Conservation (phyloP, 495 filamentous ascomycete genomes). For the Neurospora sp. region DNA sequence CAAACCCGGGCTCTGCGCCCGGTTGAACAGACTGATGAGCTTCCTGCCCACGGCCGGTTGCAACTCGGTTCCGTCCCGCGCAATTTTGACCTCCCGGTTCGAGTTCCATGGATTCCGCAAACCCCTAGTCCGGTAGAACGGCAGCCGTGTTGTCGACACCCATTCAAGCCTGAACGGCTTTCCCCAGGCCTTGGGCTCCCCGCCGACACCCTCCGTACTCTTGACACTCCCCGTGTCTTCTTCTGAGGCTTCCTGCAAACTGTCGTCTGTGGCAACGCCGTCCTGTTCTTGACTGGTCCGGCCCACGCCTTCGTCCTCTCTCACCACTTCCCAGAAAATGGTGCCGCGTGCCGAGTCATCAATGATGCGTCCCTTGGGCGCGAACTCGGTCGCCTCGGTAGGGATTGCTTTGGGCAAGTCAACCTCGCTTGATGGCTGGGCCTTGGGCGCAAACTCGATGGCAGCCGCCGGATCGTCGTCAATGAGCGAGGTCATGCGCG, state of each 20-base stretch:
- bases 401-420: constrained; percentile 64
- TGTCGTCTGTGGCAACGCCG: constrained; percentile 23
- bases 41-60: constrained; percentile 73
- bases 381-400: constrained; percentile 69
- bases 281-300: constrained; percentile 29
- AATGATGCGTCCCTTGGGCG: constrained; percentile 81
- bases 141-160: constrained; percentile 75
- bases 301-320: constrained; percentile 33
- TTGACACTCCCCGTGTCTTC: constrained; percentile 22
- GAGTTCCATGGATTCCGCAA: constrained; percentile 95
- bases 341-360: constrained; percentile 88
- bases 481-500: constrained; percentile 82
- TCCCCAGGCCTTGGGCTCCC: constrained; percentile 61
- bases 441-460: constrained; percentile 52
- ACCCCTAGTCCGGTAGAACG: constrained; percentile 84
- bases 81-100: constrained; percentile 93
- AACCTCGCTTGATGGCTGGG: constrained; percentile 46
- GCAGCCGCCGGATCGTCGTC: constrained; percentile 60
- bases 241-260: constrained; percentile 11
- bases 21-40: constrained; percentile 71
- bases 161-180: constrained; percentile 91
- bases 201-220: constrained; percentile 26
- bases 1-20: constrained; percentile 32
- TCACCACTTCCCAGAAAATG: constrained; percentile 92
- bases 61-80: constrained; percentile 88